Evolutionary conservation across 1,284 basidiomycete species (phyloP), one percentile per base, ranked within the genome.

Genomic region (Pseudozyma tsukubaensis): DNA sequence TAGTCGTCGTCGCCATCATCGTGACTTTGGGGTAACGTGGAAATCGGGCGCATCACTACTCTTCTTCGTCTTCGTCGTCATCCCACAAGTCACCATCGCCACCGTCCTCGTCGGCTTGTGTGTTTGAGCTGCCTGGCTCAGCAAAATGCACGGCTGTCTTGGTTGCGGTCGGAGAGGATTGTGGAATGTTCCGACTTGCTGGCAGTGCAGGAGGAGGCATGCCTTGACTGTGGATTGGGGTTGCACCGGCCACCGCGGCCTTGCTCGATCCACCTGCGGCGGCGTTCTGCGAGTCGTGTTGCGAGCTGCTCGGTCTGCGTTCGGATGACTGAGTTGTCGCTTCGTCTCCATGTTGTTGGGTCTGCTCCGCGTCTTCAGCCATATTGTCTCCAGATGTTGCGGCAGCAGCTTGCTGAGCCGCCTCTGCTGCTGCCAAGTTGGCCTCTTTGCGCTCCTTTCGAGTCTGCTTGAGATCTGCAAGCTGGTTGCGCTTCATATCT

Each of bases 401-500:
- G n/a, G 42, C 59, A 1, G 58, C 58, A 19, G 60, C 66, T 43
- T 76, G 57, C 52, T 62, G 55, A 3, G 72, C 71, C 35, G 75
- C 78, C 16, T 76, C 65, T 11, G 69, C 78, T 21, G 76, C 72
- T 16, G 72, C 73, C 21, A 70, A 81, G n/a, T 75, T 69, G 36
- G 76, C 78, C 54, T 79, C 80, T 40, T 76, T 79, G 3, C 74
- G 69, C 34, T 78, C 75, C 52, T 75, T 69, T 11, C 83, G 69
- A 16, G 81, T 64, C 51, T 80, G 76, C 58, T 74, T 78, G 50
- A 84, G 50, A 29, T 80, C 82, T 1, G 66, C 48, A 11, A 84
- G 76, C 52, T 83, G 82, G 35, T 72, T 72, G 53, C 78, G 72
- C 68, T 84, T 84, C 51, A 81, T 49, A 40, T 83, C 83, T 18